phyloP scores from a whole-genome alignment of 768 basidiomycete species.

The Auriscalpium orientale region DNA sequence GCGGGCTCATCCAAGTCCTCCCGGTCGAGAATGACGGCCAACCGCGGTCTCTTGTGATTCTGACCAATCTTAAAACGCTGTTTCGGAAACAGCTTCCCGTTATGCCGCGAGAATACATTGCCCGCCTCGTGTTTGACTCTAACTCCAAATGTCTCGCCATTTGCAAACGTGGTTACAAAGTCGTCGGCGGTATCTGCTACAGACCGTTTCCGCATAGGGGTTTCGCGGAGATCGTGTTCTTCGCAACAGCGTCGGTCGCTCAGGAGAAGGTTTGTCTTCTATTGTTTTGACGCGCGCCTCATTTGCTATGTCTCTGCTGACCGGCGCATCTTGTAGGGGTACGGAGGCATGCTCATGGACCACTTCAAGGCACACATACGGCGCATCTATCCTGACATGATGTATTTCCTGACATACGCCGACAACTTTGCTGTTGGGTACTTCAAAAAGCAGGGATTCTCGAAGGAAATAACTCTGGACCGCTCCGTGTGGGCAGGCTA shows the following conservation, averaged over 20 bases:
- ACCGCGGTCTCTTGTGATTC: constrained; percentile 71
- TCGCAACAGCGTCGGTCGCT: constrained; percentile 92
- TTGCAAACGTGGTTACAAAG: constrained; percentile 89
- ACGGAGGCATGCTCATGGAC: constrained; percentile 98
- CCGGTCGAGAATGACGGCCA: constrained; percentile 79
- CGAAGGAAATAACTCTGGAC: constrained; percentile 92
- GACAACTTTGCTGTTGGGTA: constrained; percentile 99
- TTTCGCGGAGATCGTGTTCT: constrained; percentile 98
- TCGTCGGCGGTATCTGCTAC: constrained; percentile 96
- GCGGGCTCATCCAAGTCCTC: constrained; percentile 73
- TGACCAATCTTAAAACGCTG: constrained; percentile 92
- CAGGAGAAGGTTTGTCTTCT: constrained; percentile 87
- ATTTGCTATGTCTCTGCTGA: neutral
- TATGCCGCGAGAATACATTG: constrained; percentile 98
- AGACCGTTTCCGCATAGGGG: constrained; percentile 90
- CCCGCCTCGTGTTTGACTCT: constrained; percentile 85
- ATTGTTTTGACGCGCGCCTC: neutral
- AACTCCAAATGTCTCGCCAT: constrained; percentile 94
- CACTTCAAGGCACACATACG: constrained; percentile 93
- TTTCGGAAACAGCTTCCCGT: constrained; percentile 97
- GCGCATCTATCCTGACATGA: constrained; percentile 74
- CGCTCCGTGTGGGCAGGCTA: constrained; percentile 95
- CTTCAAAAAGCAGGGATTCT: constrained; percentile 98
- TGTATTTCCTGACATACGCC: constrained; percentile 95
- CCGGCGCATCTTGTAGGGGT: constrained; percentile 53